Conservation (phyloP, 345 rosid species). For the Excoecaria cochinchinensis region DNA sequence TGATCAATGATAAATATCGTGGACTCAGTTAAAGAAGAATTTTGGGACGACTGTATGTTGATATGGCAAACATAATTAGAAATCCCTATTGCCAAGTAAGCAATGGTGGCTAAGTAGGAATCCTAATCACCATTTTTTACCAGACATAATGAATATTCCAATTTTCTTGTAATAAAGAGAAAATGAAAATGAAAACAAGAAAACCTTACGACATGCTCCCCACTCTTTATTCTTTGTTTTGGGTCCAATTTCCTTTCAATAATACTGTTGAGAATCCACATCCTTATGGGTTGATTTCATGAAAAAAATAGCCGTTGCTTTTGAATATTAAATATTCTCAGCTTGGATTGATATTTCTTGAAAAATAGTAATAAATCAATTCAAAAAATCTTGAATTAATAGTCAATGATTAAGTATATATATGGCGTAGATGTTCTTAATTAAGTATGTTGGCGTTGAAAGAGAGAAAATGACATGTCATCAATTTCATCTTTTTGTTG, state of each 20-base stretch:
- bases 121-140: background rate
- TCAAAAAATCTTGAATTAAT: background rate
- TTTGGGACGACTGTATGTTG: background rate
- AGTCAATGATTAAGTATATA: background rate
- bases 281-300: background rate
- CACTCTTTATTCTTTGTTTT: conserved; percentile 10
- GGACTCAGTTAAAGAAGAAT: too few species aligned
- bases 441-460: conserved; percentile 1
- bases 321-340: conserved; percentile 7
- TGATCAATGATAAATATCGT: too few species aligned
- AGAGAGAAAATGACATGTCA: background rate
- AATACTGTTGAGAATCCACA: conserved; percentile 23
- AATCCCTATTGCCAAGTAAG: background rate
- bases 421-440: background rate
- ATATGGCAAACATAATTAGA: background rate
- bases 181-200: background rate
- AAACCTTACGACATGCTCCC: background rate
- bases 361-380: background rate
- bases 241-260: conserved; percentile 15
- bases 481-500: background rate
- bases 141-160: conserved; percentile 19
- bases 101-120: conserved; percentile 19
- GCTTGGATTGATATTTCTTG: background rate
- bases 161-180: background rate
- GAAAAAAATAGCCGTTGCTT: conserved; percentile 13